Conservation (phyloP, 768 basidiomycete genomes). For the Lentinula detonsa region DNA sequence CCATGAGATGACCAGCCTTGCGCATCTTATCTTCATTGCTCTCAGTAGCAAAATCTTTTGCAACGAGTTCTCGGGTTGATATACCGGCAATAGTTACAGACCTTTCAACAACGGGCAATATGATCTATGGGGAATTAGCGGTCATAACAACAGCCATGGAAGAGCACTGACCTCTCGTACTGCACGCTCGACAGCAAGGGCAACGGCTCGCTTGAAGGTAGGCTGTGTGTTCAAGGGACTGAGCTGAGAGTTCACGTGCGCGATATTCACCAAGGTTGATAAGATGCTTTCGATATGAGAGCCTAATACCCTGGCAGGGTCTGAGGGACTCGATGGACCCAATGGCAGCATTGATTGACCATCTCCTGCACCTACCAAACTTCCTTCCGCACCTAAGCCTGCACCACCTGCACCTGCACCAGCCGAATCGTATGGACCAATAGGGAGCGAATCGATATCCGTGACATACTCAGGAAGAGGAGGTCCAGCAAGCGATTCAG, state of each 20-base stretch:
- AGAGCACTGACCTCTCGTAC: constrained; percentile 75
- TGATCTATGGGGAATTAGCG: constrained; percentile 51
- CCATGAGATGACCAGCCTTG: constrained; percentile 92
- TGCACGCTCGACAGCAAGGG: constrained; percentile 87
- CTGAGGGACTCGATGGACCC: constrained; percentile 53
- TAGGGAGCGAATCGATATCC: constrained; percentile 75
- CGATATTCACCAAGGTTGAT: constrained; percentile 57
- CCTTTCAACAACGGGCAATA: constrained; percentile 94
- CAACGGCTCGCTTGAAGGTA: constrained; percentile 84
- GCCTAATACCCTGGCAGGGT: constrained; percentile 62
- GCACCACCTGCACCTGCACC: constrained; percentile 28
- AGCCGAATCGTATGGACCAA: constrained; percentile 59
- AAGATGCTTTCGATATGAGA: constrained; percentile 82
- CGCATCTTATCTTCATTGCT: constrained; percentile 86
- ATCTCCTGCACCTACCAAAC: constrained; percentile 7
- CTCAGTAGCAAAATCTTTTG: constrained; percentile 95
- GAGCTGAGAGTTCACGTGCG: constrained; percentile 75
- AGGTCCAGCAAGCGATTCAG: constrained; percentile 52
- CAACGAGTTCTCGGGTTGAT: constrained; percentile 90
- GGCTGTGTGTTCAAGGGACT: constrained; percentile 71
- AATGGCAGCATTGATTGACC: constrained; percentile 58
- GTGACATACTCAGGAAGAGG: constrained; percentile 72
- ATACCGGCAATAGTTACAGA: constrained; percentile 98
- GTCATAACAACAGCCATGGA: not conserved
- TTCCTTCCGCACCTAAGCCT: not conserved